phyloP scores from a whole-genome alignment of 1,284 basidiomycete genomes.

The Leccinum pachyderme region DNA sequence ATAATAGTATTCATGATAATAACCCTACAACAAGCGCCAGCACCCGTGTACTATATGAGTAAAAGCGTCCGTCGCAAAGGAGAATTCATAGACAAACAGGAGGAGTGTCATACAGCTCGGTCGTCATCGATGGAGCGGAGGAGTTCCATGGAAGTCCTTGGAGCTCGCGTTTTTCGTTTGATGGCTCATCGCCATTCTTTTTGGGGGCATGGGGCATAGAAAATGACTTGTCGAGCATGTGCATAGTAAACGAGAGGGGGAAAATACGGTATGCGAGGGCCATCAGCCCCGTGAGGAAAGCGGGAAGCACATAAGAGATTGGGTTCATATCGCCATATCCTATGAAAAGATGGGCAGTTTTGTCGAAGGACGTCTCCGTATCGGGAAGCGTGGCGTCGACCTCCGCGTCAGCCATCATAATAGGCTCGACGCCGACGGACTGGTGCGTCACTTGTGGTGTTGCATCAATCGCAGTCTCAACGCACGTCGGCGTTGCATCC shows the following conservation, averaged over 20 bases:
- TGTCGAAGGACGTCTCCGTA: slow-evolving; percentile 29
- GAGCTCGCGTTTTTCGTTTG: slow-evolving; percentile 32
- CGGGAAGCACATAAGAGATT: slow-evolving; percentile 36
- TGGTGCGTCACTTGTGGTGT: slow-evolving; percentile 37
- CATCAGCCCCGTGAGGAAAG: slow-evolving; percentile 42
- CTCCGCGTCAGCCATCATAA: slow-evolving; percentile 23
- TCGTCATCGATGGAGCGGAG: slow-evolving; percentile 21
- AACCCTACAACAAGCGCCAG: slow-evolving; percentile 46
- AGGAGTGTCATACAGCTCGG: slow-evolving; percentile 31
- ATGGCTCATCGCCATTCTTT: slow-evolving; percentile 32
- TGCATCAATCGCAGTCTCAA: slow-evolving; percentile 33
- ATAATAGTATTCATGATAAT: slow-evolving; percentile 38
- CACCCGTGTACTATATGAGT: slow-evolving; percentile 45
- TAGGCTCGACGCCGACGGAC: slow-evolving; percentile 39
- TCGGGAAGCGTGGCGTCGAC: slow-evolving; percentile 33
- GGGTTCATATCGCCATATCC: slow-evolving; percentile 25
- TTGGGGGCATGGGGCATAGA: slow-evolving; percentile 33
- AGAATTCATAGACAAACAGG: slow-evolving; percentile 52
- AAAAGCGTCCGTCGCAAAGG: slow-evolving; percentile 37
- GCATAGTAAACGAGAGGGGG: slow-evolving; percentile 44
- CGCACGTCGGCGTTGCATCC: slow-evolving; percentile 41
- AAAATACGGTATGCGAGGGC: slow-evolving; percentile 45
- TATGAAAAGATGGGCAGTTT: slow-evolving; percentile 24
- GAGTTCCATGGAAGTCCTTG: slow-evolving; percentile 23
- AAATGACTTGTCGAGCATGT: slow-evolving; percentile 35